Percentiles rank a stretch among this genome's conserved stretches.
These are phyloP conservation scores for Cladophialophora chaetospira DNA, from an alignment of 2,329 filamentous ascomycete genomes.

Conservation along the genomic window DNA sequence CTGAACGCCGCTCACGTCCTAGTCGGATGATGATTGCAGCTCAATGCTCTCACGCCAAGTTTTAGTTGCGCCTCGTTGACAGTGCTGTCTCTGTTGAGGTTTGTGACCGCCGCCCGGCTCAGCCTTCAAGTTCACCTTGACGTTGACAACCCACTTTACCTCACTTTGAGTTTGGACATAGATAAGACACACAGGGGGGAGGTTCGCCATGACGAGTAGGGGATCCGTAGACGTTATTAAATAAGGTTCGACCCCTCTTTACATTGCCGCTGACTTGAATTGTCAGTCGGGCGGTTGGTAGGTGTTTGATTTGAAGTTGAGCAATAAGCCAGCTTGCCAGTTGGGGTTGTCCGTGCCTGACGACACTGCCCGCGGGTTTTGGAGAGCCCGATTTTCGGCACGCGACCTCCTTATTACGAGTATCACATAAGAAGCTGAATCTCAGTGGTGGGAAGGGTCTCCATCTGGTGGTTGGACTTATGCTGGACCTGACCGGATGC, in stretches of 20 bases:
- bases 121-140: neutral
- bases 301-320: slow-evolving; percentile 3
- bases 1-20: slow-evolving; percentile 7
- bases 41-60: neutral
- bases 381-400: slow-evolving; percentile 16
- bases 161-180: neutral
- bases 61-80: neutral
- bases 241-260: neutral
- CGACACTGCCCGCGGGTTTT: neutral
- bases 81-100: neutral
- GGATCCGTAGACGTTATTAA: slow-evolving; percentile 27
- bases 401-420: slow-evolving; percentile 20
- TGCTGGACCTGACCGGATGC: slow-evolving; percentile 12
- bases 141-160: neutral
- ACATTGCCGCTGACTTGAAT: neutral
- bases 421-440: slow-evolving; percentile 17
- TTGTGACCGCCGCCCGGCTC: neutral
- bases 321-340: neutral
- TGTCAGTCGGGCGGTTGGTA: neutral
- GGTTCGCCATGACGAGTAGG: slow-evolving; percentile 18
- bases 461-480: slow-evolving; percentile 10
- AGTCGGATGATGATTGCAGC: neutral
- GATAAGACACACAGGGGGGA: neutral
- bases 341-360: slow-evolving; percentile 14
- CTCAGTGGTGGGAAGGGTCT: slow-evolving; percentile 15